These are phyloP conservation scores for Diaporthe helianthi DNA, from an alignment of 2,329 filamentous ascomycete species.

Conservation along the genomic window DNA sequence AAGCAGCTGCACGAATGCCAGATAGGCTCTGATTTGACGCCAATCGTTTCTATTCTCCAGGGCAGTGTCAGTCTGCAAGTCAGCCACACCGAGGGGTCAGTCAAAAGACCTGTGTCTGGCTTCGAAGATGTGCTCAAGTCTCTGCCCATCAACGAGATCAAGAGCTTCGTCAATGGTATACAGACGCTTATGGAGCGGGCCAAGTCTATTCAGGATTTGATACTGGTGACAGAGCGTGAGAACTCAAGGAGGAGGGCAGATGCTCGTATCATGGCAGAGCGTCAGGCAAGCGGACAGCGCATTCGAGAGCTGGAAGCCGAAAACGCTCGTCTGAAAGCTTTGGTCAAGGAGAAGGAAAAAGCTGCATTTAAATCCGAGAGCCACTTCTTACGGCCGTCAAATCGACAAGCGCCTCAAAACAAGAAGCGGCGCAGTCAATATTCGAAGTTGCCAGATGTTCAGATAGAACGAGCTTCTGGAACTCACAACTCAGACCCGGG, in stretches of 20 bases:
- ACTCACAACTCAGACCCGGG: not conserved
- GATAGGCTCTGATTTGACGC: not conserved
- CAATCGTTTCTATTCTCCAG: not conserved
- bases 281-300: not conserved
- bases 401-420: too few species aligned
- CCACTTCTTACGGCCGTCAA: not conserved
- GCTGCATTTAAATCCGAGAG: not conserved
- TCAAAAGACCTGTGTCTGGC: not conserved
- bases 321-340: not conserved
- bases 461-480: not conserved
- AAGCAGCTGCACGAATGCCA: slow-evolving; percentile 7
- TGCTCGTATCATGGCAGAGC: not conserved
- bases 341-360: not conserved
- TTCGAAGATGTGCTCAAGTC: slow-evolving; percentile 12
- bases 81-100: not conserved
- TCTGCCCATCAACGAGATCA: not conserved
- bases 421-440: too few species aligned
- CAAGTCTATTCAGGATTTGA: slow-evolving; percentile 16
- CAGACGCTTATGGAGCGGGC: slow-evolving; percentile 20
- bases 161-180: slow-evolving; percentile 9
- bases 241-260: not conserved
- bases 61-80: not conserved
- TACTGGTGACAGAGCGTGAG: slow-evolving; percentile 13
- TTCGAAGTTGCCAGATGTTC: not conserved
- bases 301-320: not conserved